These are phyloP conservation scores for Eimeria tenella DNA, from an alignment of 169 alveolate species.

Conservation along the genomic window DNA sequence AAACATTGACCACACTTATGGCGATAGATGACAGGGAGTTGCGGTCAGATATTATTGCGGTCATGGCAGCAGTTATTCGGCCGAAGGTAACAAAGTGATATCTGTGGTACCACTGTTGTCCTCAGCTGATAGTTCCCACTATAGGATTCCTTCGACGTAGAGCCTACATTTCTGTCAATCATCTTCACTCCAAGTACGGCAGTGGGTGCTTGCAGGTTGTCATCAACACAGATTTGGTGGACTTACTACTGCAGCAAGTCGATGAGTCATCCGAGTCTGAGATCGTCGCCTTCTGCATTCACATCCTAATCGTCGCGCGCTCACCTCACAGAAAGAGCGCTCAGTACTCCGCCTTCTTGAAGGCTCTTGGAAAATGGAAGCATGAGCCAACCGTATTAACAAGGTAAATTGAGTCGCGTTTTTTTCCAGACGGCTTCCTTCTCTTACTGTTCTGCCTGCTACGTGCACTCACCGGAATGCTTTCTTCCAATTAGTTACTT, in stretches of 20 bases:
- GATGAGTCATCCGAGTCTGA: constrained; percentile 64
- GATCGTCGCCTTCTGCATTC: constrained; percentile 77
- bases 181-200: too few species aligned
- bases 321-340: constrained; percentile 78
- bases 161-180: too few species aligned
- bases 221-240: constrained; percentile 79
- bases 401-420: constrained; percentile 31
- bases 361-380: constrained; percentile 75
- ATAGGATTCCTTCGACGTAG: too few species aligned
- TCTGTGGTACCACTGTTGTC: neutral
- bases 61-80: constrained; percentile 79
- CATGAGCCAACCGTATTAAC: constrained; percentile 75
- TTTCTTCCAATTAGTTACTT: too few species aligned
- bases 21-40: constrained; percentile 77
- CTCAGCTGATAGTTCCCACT: too few species aligned
- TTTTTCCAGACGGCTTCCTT: neutral
- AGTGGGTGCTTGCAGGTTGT: constrained; percentile 70
- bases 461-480: neutral
- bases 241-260: constrained; percentile 61
- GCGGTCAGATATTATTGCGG: constrained; percentile 78
- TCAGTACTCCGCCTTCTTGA: constrained; percentile 74
- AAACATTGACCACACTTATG: constrained; percentile 78
- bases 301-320: constrained; percentile 76
- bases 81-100: constrained; percentile 61
- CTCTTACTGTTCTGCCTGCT: neutral